These are phyloP conservation scores for Heterobasidion occidentale DNA, from an alignment of 1,284 basidiomycete genomes.

Conservation along the genomic window DNA sequence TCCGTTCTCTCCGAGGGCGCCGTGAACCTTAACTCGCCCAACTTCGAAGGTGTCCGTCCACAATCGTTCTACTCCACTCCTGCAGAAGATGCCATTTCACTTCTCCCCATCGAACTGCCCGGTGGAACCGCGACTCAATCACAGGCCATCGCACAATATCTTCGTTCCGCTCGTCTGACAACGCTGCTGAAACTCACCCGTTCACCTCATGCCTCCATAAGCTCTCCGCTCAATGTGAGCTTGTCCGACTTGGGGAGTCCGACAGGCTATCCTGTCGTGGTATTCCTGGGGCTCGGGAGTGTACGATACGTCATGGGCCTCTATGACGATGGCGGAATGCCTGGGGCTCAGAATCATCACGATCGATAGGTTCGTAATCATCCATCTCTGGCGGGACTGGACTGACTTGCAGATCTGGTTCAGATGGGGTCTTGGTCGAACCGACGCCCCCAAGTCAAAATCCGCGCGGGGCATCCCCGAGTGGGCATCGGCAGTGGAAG, in stretches of 20 bases:
- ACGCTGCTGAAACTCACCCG: slow-evolving; percentile 74
- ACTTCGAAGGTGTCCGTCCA: slow-evolving; percentile 37
- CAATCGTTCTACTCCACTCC: slow-evolving; percentile 21
- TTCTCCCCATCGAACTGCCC: slow-evolving; percentile 4
- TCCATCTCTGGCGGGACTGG: background rate
- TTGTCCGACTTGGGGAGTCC: slow-evolving; percentile 85
- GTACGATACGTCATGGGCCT: slow-evolving; percentile 92
- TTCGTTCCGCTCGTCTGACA: slow-evolving; percentile 80
- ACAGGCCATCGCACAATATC: slow-evolving; percentile 74
- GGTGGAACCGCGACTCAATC: slow-evolving; percentile 33
- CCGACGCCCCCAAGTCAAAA: slow-evolving; percentile 61
- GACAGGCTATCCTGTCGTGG: slow-evolving; percentile 77
- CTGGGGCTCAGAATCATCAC: slow-evolving; percentile 86
- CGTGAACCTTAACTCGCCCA: slow-evolving; percentile 21
- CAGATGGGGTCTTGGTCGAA: slow-evolving; percentile 91
- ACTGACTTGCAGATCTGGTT: slow-evolving; percentile 1
- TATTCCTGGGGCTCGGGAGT: slow-evolving; percentile 91
- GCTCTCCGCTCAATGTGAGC: slow-evolving; percentile 77
- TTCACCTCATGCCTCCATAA: slow-evolving; percentile 68
- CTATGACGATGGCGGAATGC: slow-evolving; percentile 91
- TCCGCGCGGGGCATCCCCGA: slow-evolving; percentile 76
- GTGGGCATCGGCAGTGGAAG: slow-evolving; percentile 87
- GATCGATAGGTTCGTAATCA: slow-evolving; percentile 69
- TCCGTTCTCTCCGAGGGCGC: slow-evolving; percentile 37
- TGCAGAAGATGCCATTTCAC: slow-evolving; percentile 11